Evolutionary conservation across 345 rosid genomes (phyloP).

Genomic region (Dipteronia sinensis): DNA sequence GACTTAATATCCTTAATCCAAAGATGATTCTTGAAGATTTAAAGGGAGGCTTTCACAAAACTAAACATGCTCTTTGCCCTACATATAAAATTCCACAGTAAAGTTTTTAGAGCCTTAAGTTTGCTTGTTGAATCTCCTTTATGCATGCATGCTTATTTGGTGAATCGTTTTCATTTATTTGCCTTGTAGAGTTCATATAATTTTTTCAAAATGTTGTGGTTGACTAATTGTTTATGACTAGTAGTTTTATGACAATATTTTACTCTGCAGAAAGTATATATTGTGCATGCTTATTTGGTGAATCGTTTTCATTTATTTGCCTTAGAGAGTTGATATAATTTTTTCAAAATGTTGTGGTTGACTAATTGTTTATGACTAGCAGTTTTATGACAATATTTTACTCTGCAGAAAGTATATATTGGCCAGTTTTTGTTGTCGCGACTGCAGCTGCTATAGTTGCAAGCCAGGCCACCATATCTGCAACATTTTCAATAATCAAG

Average conservation of each 20-base stretch:
- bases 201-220: not conserved
- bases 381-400: conserved; percentile 17
- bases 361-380: not conserved
- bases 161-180: not conserved
- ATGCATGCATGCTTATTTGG: not conserved
- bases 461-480: conserved; percentile 82
- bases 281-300: too few species aligned
- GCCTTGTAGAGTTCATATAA: not conserved
- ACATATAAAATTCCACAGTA: not conserved
- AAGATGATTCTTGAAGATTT: not conserved
- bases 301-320: too few species aligned
- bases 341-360: not conserved
- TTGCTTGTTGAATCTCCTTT: not conserved
- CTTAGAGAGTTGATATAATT: not conserved
- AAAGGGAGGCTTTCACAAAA: not conserved
- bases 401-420: conserved; percentile 57
- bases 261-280: conserved; percentile 52
- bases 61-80: not conserved
- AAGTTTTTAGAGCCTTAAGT: not conserved
- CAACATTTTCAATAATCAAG: conserved; percentile 75
- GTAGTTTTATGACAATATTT: conserved; percentile 16
- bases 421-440: conserved; percentile 73
- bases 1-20: too few species aligned
- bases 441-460: conserved; percentile 77
- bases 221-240: not conserved